phyloP scores from a whole-genome alignment of 1,139 yeast genomes.

The Debaryomyces psychrophilus region DNA sequence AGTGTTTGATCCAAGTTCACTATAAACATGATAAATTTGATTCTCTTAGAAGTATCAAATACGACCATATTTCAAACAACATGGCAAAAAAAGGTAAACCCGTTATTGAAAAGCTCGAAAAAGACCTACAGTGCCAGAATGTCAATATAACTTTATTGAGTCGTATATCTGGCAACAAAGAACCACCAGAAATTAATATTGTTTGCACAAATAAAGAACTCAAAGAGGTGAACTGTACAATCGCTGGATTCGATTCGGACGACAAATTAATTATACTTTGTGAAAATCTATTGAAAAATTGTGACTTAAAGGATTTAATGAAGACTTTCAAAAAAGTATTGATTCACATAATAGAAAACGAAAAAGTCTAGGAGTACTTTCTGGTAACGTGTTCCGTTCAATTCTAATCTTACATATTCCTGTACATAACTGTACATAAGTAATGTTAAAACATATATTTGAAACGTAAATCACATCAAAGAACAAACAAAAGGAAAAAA shows the following conservation, averaged over 20 bases:
- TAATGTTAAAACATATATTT: constrained; percentile 11
- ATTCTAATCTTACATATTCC: constrained; percentile 2
- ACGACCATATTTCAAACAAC: constrained; percentile 14
- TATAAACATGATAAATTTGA: constrained; percentile 37
- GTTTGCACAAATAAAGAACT: constrained; percentile 22
- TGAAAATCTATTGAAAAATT: constrained; percentile 21
- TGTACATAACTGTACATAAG: constrained; percentile 2
- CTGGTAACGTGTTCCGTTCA: constrained; percentile 3
- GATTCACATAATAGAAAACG: constrained; percentile 16
- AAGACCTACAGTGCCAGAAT: constrained; percentile 32
- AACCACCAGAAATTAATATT: constrained; percentile 21
- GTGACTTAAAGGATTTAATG: constrained; percentile 21
- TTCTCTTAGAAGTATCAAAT: constrained; percentile 18
- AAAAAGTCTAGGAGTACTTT: constrained; percentile 13
- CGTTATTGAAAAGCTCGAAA: constrained; percentile 20
- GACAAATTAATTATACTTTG: constrained; percentile 16
- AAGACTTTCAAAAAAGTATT: constrained; percentile 23
- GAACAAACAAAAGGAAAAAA: constrained; percentile 5
- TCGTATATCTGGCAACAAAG: background rate
- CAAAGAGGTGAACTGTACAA: constrained; percentile 17
- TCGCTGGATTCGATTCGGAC: constrained; percentile 5
- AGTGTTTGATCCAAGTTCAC: constrained; percentile 26
- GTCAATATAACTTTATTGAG: constrained; percentile 17
- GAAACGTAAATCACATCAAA: constrained; percentile 7
- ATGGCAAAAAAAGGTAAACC: constrained; percentile 8